Evolutionary conservation across 345 rosid genomes (phyloP).

Genomic region (Eucalyptus globulus): DNA sequence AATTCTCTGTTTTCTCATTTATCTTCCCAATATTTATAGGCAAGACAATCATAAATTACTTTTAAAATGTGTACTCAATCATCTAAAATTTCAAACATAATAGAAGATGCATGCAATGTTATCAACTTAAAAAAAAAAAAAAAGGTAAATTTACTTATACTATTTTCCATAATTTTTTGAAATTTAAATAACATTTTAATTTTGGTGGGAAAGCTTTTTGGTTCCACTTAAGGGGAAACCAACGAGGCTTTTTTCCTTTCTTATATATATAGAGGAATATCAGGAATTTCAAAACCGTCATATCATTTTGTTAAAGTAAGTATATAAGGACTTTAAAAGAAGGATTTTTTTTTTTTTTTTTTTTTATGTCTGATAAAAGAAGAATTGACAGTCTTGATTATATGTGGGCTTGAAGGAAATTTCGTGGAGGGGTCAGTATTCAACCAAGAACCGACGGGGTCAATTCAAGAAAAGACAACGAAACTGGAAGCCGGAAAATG

Average conservation of each 20-base stretch:
- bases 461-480: conserved; percentile 1
- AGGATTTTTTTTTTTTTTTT: background rate
- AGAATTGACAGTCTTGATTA: background rate
- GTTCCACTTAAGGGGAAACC: background rate
- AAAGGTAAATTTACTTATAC: background rate
- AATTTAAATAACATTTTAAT: background rate
- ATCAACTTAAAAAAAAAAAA: background rate
- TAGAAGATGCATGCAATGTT: background rate
- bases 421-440: background rate
- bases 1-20: background rate
- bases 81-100: background rate
- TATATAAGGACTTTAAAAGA: background rate
- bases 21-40: background rate
- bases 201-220: background rate
- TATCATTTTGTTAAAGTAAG: background rate
- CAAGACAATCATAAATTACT: background rate
- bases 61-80: background rate
- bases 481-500: background rate
- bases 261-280: background rate
- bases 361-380: background rate
- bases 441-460: background rate
- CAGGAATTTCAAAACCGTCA: background rate
- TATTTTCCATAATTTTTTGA: background rate
- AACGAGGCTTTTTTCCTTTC: background rate
- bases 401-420: background rate